These are phyloP conservation scores for Graphilbum fragrans DNA, from an alignment of 2,329 filamentous ascomycete genomes.

Conservation along the genomic window DNA sequence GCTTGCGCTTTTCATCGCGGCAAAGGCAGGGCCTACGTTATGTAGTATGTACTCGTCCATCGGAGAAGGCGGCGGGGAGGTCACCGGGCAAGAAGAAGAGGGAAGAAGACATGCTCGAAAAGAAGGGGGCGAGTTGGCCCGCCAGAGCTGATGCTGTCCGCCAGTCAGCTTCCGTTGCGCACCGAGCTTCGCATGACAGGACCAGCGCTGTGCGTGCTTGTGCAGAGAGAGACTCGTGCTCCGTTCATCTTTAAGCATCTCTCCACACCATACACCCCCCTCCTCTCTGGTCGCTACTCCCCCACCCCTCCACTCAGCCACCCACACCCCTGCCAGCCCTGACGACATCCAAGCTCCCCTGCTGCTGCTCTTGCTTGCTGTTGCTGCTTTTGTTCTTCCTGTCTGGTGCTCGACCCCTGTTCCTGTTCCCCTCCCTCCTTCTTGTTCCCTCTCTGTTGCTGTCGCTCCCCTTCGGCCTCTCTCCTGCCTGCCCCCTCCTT, in stretches of 20 bases:
- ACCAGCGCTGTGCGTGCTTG: too few relatives aligned
- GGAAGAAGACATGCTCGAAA: too few relatives aligned
- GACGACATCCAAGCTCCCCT: conserved; percentile 10
- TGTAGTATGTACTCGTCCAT: too few relatives aligned
- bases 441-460: not conserved
- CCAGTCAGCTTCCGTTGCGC: too few relatives aligned
- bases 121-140: too few relatives aligned
- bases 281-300: not conserved
- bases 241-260: not conserved
- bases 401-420: not conserved
- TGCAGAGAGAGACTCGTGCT: too few relatives aligned
- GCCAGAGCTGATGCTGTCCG: too few relatives aligned
- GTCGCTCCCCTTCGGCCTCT: not conserved
- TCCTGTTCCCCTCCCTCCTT: not conserved
- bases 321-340: conserved; percentile 7
- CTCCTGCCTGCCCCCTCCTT: not conserved
- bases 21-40: too few relatives aligned
- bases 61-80: too few relatives aligned
- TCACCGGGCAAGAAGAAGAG: too few relatives aligned
- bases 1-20: too few relatives aligned
- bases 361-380: not conserved
- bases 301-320: conserved; percentile 7
- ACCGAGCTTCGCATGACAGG: too few relatives aligned
- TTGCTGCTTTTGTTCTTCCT: not conserved
- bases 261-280: not conserved